Conservation (phyloP, 2,329 filamentous ascomycete genomes). For the Sporothrix brasiliensis region DNA sequence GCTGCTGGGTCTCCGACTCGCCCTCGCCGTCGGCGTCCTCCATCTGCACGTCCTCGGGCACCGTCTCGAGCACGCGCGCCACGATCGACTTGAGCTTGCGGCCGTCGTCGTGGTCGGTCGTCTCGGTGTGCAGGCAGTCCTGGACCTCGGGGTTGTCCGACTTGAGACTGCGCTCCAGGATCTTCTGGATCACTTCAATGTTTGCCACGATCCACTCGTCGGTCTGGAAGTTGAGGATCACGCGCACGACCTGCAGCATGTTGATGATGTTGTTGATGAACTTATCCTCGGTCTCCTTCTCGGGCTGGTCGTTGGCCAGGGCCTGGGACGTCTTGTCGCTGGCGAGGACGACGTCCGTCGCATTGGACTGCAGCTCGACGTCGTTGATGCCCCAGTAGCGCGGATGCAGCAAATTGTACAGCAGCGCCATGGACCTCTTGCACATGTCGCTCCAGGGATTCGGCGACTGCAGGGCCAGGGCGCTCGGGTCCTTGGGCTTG, state of each 20-base stretch:
- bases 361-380: slow-evolving; percentile 86
- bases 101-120: slow-evolving; percentile 69
- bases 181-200: slow-evolving; percentile 76
- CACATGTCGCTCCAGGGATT: slow-evolving; percentile 73
- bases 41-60: slow-evolving; percentile 77
- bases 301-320: slow-evolving; percentile 60
- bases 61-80: slow-evolving; percentile 80
- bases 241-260: slow-evolving; percentile 85
- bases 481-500: slow-evolving; percentile 60
- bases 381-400: slow-evolving; percentile 92
- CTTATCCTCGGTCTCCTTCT: slow-evolving; percentile 71
- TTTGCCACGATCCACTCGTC: slow-evolving; percentile 89
- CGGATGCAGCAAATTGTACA: slow-evolving; percentile 82
- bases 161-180: slow-evolving; percentile 85
- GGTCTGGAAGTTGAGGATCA: slow-evolving; percentile 83
- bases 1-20: slow-evolving; percentile 71
- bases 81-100: slow-evolving; percentile 74
- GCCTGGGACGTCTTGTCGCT: slow-evolving; percentile 72
- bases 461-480: slow-evolving; percentile 51
- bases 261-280: slow-evolving; percentile 89
- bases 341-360: slow-evolving; percentile 81
- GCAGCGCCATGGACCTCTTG: slow-evolving; percentile 78
- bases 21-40: slow-evolving; percentile 81
- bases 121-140: slow-evolving; percentile 79
- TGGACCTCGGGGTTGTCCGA: slow-evolving; percentile 91